Conservation (phyloP, 768 basidiomycete species). For the Chlorophyllum brunneum region DNA sequence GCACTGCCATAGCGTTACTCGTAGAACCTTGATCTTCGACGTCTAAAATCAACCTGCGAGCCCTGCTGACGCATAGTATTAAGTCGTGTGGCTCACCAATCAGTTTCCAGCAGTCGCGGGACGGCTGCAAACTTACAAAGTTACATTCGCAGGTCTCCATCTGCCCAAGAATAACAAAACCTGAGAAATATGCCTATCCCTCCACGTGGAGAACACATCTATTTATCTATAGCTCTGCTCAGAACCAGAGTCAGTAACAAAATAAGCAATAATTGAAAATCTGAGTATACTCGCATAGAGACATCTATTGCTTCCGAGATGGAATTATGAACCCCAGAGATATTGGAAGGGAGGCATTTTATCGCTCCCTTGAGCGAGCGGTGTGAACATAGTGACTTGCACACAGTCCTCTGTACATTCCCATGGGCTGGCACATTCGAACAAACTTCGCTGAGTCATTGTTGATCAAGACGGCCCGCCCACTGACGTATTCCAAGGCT, state of each 20-base stretch:
- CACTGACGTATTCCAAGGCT: no score
- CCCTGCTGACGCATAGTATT: neutral
- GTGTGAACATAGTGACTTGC: no score
- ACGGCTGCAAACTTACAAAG: neutral
- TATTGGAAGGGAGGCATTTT: no score
- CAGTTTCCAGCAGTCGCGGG: neutral
- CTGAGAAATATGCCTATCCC: neutral
- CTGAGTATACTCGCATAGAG: neutral
- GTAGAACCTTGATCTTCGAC: no score
- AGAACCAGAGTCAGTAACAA: neutral
- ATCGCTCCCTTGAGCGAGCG: no score
- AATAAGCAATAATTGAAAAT: neutral
- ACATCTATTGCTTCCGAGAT: conserved; percentile 6
- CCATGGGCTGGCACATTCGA: no score
- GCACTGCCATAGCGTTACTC: no score
- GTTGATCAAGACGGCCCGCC: no score
- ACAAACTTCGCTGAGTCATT: no score
- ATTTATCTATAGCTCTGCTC: conserved; percentile 4
- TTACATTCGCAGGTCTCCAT: neutral
- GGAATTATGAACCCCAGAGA: neutral
- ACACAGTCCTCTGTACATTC: no score
- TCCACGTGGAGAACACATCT: conserved; percentile 10
- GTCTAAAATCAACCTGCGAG: no score
- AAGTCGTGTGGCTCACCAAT: neutral
- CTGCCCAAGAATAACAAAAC: conserved; percentile 12